Base-by-base conservation (phyloP, 2,329 filamentous ascomycete genomes). In the Helotiales sp. region DNA sequence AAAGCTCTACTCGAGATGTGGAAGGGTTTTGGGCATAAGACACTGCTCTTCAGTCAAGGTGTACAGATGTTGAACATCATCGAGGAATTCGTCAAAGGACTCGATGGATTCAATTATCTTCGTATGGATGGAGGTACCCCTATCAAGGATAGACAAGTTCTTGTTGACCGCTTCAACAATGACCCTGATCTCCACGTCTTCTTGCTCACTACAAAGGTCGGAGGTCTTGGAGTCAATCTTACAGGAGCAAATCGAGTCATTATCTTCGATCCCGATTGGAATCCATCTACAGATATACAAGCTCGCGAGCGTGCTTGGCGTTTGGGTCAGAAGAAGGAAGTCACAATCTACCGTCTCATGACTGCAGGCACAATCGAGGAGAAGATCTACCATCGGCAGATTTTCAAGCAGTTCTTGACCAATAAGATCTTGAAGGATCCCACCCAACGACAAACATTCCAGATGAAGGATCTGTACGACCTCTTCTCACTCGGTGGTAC, bases 181-280 rank as follows among this genome's bases (percentile, higher is more conserved):
- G 86, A 92, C 59, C 89, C 91, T 0, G 81, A 90, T 45, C 82
- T 97, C 6, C 89, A 97, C 74, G 88, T 99, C 0, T 99, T 99
- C 75, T 83, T 99, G 1, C 85, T 99, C 63, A 98, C 96, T 0
- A 99, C 96, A 0, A 96, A 96, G 77, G 96, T 97, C 20, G 96
- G 96, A 54, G 96, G 96, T 0, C 83, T 99, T 15, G 96, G 96
- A 6, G 91, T 97, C 55, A 99, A 99, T 72, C 82, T 99, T 24
- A 99, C 96, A 0, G 96, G 96, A 7, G 96, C 96, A 5, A 93
- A 97, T 77, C 89, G 96, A 37, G 95, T 99, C 70, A 97, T 99
- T 76, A 98, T 99, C 63, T 99, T 96, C 76, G 96, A 99, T 75
- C 96, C 96, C 0, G 96, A 99, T 77, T 99, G 96, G 96, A 98